These are phyloP conservation scores for Pichia sp. DNA, from an alignment of 1,139 yeast species.

Conservation along the genomic window DNA sequence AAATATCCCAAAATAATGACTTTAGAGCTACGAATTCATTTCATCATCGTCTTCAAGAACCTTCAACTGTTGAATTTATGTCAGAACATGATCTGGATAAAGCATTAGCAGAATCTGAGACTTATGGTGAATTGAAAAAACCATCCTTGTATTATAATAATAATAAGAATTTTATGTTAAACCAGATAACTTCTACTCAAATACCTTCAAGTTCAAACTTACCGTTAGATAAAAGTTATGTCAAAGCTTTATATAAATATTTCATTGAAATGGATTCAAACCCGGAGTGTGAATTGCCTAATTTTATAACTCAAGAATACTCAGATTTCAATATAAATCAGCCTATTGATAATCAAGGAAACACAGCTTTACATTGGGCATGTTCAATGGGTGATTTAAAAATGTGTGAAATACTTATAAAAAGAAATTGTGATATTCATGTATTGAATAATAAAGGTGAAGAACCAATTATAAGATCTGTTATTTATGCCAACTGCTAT, in stretches of 20 bases:
- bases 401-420: constrained; percentile 43
- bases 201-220: background rate
- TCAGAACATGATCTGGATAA: constrained; percentile 37
- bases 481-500: constrained; percentile 46
- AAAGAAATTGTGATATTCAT: constrained; percentile 34
- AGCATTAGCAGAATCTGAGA: constrained; percentile 28
- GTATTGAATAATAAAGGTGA: constrained; percentile 45
- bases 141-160: background rate
- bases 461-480: constrained; percentile 52
- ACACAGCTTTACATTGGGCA: constrained; percentile 57
- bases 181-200: background rate
- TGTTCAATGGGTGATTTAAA: constrained; percentile 53
- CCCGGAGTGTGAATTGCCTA: constrained; percentile 22
- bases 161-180: background rate
- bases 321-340: constrained; percentile 43
- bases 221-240: constrained; percentile 19
- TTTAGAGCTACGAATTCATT: constrained; percentile 3
- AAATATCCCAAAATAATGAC: background rate
- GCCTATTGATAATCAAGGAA: constrained; percentile 52
- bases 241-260: constrained; percentile 29
- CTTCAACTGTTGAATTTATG: constrained; percentile 34
- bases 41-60: constrained; percentile 15
- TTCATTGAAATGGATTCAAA: constrained; percentile 30
- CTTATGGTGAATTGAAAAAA: constrained; percentile 12
- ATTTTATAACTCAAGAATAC: constrained; percentile 25